Evolutionary conservation across 768 basidiomycete genomes (phyloP).

Genomic region (Pleurotus sapidus): DNA sequence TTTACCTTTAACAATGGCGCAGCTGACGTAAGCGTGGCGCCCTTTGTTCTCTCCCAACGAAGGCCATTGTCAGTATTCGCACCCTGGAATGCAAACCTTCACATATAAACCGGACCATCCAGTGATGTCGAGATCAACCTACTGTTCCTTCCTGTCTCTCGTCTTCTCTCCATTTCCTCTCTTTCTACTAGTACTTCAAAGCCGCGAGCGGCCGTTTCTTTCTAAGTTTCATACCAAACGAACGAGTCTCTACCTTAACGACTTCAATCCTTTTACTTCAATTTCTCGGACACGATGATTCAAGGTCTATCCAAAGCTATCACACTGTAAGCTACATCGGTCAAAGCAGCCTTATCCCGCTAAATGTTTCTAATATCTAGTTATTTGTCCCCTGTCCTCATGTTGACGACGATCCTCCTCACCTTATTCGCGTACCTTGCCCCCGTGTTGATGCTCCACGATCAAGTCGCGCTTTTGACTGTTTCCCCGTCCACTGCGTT

Average conservation of each 20-base stretch:
- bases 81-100: too few species aligned
- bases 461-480: constrained; percentile 60
- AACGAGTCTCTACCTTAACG: not conserved
- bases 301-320: constrained; percentile 65
- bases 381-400: constrained; percentile 65
- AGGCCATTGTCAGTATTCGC: too few species aligned
- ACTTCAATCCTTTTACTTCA: not conserved
- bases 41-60: too few species aligned
- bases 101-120: too few species aligned
- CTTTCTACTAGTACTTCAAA: not conserved
- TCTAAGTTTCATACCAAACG: not conserved
- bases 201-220: constrained; percentile 2
- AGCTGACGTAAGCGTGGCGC: too few species aligned
- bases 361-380: not conserved
- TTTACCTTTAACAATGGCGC: too few species aligned
- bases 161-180: not conserved
- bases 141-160: too few species aligned
- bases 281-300: constrained; percentile 48
- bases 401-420: constrained; percentile 64
- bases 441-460: constrained; percentile 56
- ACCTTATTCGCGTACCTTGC: constrained; percentile 68
- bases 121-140: too few species aligned
- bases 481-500: constrained; percentile 54
- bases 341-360: not conserved
- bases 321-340: constrained; percentile 30